phyloP scores from a whole-genome alignment of 257 asterid genomes.

The Jaltomata sinuosa region DNA sequence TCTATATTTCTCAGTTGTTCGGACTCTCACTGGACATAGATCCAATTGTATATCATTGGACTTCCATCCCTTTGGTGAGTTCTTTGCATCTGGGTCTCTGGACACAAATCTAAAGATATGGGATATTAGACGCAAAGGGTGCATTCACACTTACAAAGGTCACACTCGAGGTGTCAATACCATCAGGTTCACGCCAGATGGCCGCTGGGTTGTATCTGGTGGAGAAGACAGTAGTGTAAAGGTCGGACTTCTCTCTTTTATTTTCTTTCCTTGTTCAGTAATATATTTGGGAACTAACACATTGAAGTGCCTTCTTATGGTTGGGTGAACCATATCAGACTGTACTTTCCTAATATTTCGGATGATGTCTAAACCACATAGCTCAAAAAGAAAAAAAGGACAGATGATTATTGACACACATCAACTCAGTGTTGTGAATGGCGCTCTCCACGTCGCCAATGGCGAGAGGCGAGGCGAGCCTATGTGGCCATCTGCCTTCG shows the following conservation, averaged over 20 bases:
- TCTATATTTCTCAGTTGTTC: conserved; percentile 43
- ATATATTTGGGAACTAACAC: background rate
- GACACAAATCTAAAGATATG: conserved; percentile 97
- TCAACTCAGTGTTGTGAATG: too few relatives aligned
- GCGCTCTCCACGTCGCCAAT: too few relatives aligned
- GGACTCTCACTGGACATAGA: conserved; percentile 96
- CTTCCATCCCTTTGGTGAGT: conserved; percentile 97
- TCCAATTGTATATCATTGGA: conserved; percentile 96
- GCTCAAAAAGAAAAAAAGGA: background rate
- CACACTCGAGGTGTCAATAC: conserved; percentile 92
- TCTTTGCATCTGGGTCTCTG: conserved; percentile 97
- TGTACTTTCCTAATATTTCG: background rate
- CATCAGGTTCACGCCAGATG: conserved; percentile 96
- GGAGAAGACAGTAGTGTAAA: conserved; percentile 97
- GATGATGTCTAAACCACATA: background rate
- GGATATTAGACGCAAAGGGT: conserved; percentile 96
- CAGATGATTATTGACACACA: background rate
- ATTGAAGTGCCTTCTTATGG: background rate
- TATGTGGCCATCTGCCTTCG: too few relatives aligned
- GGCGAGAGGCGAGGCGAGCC: too few relatives aligned
- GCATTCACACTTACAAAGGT: conserved; percentile 97
- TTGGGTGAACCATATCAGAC: background rate
- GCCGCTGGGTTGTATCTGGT: conserved; percentile 99
- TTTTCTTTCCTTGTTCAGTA: background rate
- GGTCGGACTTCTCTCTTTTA: conserved; percentile 33